These are phyloP conservation scores for Rhodamnia argentea DNA, from an alignment of 345 rosid genomes.

Conservation along the genomic window DNA sequence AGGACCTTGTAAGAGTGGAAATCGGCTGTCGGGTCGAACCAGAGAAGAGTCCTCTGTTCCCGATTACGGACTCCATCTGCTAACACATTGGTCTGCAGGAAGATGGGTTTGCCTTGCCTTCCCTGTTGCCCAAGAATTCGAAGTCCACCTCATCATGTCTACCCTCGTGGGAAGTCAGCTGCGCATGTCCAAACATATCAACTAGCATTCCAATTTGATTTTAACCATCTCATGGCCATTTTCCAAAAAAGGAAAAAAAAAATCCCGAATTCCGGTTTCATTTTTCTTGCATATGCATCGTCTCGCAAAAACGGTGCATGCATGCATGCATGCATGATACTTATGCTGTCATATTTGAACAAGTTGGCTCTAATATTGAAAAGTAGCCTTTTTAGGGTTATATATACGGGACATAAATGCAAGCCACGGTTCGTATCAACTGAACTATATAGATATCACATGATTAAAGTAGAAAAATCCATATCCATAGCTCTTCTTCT, in stretches of 20 bases:
- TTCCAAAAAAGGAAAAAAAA: neutral
- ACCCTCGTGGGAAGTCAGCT: slow-evolving; percentile 35
- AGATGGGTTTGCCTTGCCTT: slow-evolving; percentile 48
- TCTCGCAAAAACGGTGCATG: neutral
- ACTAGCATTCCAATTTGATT: neutral
- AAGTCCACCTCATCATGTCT: slow-evolving; percentile 61
- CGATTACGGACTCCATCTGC: slow-evolving; percentile 35
- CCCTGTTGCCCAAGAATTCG: slow-evolving; percentile 57
- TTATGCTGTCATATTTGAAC: neutral
- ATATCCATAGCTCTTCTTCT: neutral
- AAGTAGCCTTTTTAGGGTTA: neutral
- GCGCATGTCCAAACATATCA: neutral
- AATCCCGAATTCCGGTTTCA: neutral
- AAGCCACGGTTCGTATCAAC: neutral
- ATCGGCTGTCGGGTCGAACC: slow-evolving; percentile 57
- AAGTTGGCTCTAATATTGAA: neutral
- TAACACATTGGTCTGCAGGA: slow-evolving; percentile 54
- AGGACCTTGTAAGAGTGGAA: slow-evolving; percentile 51
- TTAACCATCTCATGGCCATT: neutral
- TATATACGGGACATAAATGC: neutral
- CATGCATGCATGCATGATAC: neutral
- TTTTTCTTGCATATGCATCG: neutral
- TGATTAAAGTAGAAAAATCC: neutral
- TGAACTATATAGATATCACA: neutral
- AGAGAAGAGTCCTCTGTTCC: slow-evolving; percentile 48